These are phyloP conservation scores for Penicillium sumatraense DNA, from an alignment of 2,329 filamentous ascomycete genomes.

Conservation along the genomic window DNA sequence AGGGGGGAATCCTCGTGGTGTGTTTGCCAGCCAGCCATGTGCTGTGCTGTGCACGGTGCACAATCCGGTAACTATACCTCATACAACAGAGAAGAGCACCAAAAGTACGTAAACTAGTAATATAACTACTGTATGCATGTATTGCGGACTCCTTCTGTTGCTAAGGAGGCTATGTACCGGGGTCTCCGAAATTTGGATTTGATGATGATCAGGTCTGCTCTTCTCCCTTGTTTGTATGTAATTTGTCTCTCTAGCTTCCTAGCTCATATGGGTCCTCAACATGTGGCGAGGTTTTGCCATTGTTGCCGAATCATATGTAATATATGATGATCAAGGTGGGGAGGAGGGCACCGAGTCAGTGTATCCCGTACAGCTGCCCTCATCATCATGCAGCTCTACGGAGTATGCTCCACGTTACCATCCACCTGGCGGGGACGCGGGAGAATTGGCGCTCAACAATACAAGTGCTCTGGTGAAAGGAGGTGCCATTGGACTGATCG, in stretches of 20 bases:
- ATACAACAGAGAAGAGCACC: neutral
- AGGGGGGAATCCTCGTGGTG: neutral
- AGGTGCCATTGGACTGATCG: conserved; percentile 2
- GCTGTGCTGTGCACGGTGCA: conserved; percentile 12
- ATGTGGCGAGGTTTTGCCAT: neutral
- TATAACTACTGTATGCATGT: neutral
- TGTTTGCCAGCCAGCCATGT: conserved; percentile 22
- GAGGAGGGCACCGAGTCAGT: neutral
- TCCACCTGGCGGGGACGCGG: conserved; percentile 9
- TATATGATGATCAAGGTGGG: conserved; percentile 13
- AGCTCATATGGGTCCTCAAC: neutral
- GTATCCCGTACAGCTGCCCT: no score
- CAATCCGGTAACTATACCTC: neutral
- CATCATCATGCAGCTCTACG: conserved; percentile 16
- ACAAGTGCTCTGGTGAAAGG: neutral
- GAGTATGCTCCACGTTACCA: conserved; percentile 18
- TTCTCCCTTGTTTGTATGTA: neutral
- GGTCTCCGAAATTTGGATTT: conserved; percentile 8
- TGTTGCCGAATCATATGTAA: conserved; percentile 3
- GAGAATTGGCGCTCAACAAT: neutral
- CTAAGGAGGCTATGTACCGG: conserved; percentile 5
- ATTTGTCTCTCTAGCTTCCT: neutral
- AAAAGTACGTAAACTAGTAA: conserved; percentile 1
- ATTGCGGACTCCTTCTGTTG: neutral
- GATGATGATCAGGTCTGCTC: neutral